Evolutionary conservation across 371 early-diverging fungal species (phyloP), one percentile per base, ranked within the genome.

Genomic region (Rhizopus delemar): DNA sequence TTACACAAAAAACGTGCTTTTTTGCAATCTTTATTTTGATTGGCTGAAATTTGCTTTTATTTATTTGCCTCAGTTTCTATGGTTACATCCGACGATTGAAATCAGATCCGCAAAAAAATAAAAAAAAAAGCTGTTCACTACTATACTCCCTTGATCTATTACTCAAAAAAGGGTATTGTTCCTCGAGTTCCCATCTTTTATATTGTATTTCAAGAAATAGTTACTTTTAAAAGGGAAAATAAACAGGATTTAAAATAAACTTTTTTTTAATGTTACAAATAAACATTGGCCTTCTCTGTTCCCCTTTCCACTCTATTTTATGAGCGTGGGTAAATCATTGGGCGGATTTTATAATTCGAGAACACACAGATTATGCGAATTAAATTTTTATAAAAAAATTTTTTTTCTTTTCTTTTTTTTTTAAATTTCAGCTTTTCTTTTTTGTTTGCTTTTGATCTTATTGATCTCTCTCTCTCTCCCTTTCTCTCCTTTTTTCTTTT

Each of bases 361-460:
- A 43, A 43, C 43, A 43, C 43, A 43, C 43, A 43, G 15, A 43
- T 43, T 43, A 43, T 43, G 43, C 43, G 43, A n/a, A 43, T 5
- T 8, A 13, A 11, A 11, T 13, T 43, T 43, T 13, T n/a, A 43
- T n/a, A 8, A 11, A 5, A 43, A 13, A 13, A 13, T 43, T 36
- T 36, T 36, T 36, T 36, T 36, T 36, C 9, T 36, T 36, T 36
- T 36, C 9, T 13, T 41, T 41, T 41, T 43, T 4, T 43, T 43
- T 43, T 43, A 43, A 43, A 43, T 15, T 43, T 43, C 43, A 43
- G 43, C 11, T 39, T 39, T 63, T 11, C 43, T 41, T 63, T 41
- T 53, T 12, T 34, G 28, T 36, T 34, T 32, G 46, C 32, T 54
- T 43, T 49, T 39, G 22, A 22, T 22, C 22, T n/a, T n/a, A n/a